Evolutionary conservation across 768 basidiomycete genomes (phyloP), one percentile per base, ranked within the genome.

Genomic region (Neoboletus brunneissimus): DNA sequence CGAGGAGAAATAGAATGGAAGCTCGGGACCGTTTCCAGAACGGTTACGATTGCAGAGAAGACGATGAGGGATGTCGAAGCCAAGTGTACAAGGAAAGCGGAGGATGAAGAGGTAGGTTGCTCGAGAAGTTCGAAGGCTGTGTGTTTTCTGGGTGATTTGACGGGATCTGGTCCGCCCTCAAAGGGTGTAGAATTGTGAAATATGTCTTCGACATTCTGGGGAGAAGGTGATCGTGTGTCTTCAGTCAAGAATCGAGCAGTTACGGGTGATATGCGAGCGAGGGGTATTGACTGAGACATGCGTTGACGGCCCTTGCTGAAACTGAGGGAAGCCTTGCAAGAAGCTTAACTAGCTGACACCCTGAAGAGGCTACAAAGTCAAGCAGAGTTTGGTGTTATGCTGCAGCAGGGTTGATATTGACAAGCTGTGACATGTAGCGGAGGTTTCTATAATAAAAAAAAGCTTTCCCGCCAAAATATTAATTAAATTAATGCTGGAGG

Each of bases 1-100:
- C 84, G 76, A 15, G 81, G 83, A 3, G 85, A 81, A 3, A 86
- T 83, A 11, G 81, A 79, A 66, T 89, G 89, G 60, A 91, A 85
- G 1, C 82, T 79, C 0, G 88, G 90, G 1, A 92, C 85, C 0
- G 91, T 92, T 70, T 92, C 90, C 25, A 92, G 73, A 5, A 91
- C 77, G 0, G 90, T 92, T 27, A 92, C 82, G 38, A 89, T 59
- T 1, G 90, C 90, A 1, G 87, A 89, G 58, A 87, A 70, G 3
- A 91, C 67, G 58, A 95, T 94, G 41, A 90, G 77, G 13, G 78
- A 79, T 0, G 89, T 92, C 29, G 82, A 83, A 48, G 84, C 67
- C 60, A 89, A 74, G 69, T 94, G 89, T 2, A 94, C 68, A 25
- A 89, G 67, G 69, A 94, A 92, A 0, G 93, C 93, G 1, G 87